Percentiles rank a stretch among this genome's conserved stretches.
These are phyloP conservation scores for Fusarium nurragi DNA, from an alignment of 2,329 filamentous ascomycete species.

Conservation along the genomic window DNA sequence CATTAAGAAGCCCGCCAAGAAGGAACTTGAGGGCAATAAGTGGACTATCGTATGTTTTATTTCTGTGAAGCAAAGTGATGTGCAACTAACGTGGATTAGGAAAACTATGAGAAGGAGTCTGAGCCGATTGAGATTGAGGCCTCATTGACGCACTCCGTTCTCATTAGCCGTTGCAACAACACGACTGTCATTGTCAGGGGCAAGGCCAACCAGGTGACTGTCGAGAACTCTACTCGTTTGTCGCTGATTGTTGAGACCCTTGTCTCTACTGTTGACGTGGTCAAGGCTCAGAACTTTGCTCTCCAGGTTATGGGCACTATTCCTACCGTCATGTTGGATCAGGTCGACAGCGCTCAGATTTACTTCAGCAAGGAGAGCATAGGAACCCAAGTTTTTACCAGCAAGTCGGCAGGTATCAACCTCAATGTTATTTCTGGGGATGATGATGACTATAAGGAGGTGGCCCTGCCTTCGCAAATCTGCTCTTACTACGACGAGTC, in stretches of 20 bases:
- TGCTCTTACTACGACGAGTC: conserved; percentile 75
- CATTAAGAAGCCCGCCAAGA: conserved; percentile 80
- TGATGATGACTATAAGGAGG: conserved; percentile 86
- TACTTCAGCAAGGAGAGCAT: conserved; percentile 86
- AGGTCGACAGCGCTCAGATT: conserved; percentile 88
- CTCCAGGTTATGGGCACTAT: conserved; percentile 89
- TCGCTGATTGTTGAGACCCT: conserved; percentile 90
- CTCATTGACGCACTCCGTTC: conserved; percentile 83
- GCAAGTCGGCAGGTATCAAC: conserved; percentile 88
- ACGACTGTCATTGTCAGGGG: conserved; percentile 88
- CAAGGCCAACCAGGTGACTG: conserved; percentile 96
- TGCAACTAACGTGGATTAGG: conserved; percentile 56
- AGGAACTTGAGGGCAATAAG: conserved; percentile 87
- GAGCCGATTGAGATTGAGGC: conserved; percentile 84
- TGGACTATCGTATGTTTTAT: conserved; percentile 78
- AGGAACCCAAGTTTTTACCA: conserved; percentile 84
- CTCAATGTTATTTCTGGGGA: conserved; percentile 78
- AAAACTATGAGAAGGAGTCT: conserved; percentile 85
- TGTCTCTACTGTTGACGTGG: conserved; percentile 90
- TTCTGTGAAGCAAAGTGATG: not conserved
- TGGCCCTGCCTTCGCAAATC: conserved; percentile 89
- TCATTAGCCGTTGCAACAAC: conserved; percentile 92
- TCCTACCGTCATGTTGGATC: conserved; percentile 89
- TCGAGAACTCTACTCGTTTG: conserved; percentile 87
- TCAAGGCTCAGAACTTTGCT: conserved; percentile 94